Evolutionary conservation across 805 yeast species (phyloP).

Genomic region (Spathaspora sp.): DNA sequence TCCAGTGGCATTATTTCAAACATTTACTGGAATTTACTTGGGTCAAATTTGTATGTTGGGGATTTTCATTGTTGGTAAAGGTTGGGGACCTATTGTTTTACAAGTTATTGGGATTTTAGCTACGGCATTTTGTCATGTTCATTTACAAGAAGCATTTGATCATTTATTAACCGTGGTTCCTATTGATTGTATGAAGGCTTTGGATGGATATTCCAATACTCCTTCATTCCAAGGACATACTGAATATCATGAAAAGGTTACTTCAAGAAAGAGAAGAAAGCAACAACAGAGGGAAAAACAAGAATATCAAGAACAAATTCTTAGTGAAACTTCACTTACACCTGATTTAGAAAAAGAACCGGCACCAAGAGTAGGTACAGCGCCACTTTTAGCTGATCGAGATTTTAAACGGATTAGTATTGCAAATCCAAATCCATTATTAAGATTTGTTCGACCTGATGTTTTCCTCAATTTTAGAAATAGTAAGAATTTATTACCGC

Average conservation of each 20-base stretch:
- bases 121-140: slow-evolving; percentile 68
- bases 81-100: slow-evolving; percentile 90
- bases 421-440: slow-evolving; percentile 39
- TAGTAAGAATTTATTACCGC: slow-evolving; percentile 32
- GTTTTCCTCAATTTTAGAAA: slow-evolving; percentile 46
- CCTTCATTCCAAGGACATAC: slow-evolving; percentile 45
- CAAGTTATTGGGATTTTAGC: slow-evolving; percentile 61
- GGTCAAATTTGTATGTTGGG: slow-evolving; percentile 88
- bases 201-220: slow-evolving; percentile 67
- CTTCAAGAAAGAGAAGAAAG: slow-evolving; percentile 15
- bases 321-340: slow-evolving; percentile 5
- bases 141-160: slow-evolving; percentile 64
- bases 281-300: slow-evolving; percentile 13
- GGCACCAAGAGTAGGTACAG: slow-evolving; percentile 5
- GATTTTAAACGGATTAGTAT: slow-evolving; percentile 32
- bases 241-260: slow-evolving; percentile 31
- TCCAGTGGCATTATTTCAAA: slow-evolving; percentile 85
- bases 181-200: slow-evolving; percentile 69
- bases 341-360: slow-evolving; percentile 8
- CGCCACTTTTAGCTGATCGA: slow-evolving; percentile 74
- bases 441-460: slow-evolving; percentile 56
- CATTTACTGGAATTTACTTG: slow-evolving; percentile 81
- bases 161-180: slow-evolving; percentile 58
- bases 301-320: slow-evolving; percentile 9
- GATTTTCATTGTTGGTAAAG: slow-evolving; percentile 81